Base-by-base conservation (phyloP, 139 green algal species). In the Micractinium conductrix region DNA sequence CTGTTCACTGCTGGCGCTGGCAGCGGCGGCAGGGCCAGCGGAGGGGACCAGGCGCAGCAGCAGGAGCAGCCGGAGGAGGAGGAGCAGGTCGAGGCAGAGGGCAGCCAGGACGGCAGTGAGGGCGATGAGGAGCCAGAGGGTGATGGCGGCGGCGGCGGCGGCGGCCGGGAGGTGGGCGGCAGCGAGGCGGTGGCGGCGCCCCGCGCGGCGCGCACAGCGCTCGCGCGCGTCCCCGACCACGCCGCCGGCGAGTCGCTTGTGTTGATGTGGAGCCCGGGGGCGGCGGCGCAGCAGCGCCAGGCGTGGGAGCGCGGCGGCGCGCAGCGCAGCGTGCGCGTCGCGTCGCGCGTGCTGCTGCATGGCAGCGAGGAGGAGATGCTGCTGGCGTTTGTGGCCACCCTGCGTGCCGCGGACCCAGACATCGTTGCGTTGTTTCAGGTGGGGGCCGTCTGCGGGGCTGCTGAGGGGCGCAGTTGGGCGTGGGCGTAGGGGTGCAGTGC, bases 351-450 rank as follows among this genome's bases (percentile, higher is more conserved):
- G 40, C 37, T 90, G 65, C 58, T 85, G 42, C 90, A 82, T 19
- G 38, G 7, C n/a, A 84, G 6, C 0, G 93, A 96, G 81, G 30
- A 2, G 30, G 88, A 79, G 17, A 86, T 96, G 90, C 90, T 97
- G 86, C 30, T 67, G 10, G 78, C 74, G 0, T 96, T 92, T 91
- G 75, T 74, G 42, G 44, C 83, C 0, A 94, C 74, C 73, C 24
- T 96, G n/a, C 17, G 81, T 38, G 16, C 67, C 0, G 48, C 33
- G 0, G 93, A 96, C 67, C 93, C 93, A 0, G 93, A 96, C 63
- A 86, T 86, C 44, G 43, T 97, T 30, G 82, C 78, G 24, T 63
- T 92, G 0, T 96, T 94, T 73, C 90, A 96, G 92, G 93, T 93
- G 43, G 4, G 69, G 9, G 19, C 14, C 26, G 67, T 12, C 4